phyloP scores from a whole-genome alignment of 495 filamentous ascomycete genomes.

The Talaromyces thailandensis region DNA sequence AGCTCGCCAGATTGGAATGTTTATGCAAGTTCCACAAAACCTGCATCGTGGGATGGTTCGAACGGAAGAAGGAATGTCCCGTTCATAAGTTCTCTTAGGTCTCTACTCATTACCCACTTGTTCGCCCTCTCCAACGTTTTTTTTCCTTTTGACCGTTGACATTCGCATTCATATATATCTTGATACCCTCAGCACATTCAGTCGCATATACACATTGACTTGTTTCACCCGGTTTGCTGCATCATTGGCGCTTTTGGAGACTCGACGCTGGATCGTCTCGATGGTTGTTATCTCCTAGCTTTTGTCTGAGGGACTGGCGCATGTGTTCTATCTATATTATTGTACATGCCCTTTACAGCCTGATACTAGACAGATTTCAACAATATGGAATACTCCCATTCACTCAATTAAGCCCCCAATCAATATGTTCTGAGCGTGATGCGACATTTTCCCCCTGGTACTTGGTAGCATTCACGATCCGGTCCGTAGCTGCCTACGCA shows the following conservation, averaged over 20 bases:
- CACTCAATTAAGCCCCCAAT: neutral
- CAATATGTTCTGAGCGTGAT: neutral
- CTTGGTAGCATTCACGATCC: neutral
- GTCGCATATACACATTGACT: neutral
- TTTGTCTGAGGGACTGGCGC: neutral
- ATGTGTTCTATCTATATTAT: neutral
- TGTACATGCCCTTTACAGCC: neutral
- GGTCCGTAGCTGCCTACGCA: neutral
- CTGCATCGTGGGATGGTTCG: constrained; percentile 53
- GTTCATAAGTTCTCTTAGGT: constrained; percentile 38
- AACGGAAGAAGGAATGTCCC: constrained; percentile 44
- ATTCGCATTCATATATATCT: neutral
- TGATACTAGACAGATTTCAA: neutral
- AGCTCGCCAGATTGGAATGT: constrained; percentile 82
- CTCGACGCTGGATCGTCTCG: neutral
- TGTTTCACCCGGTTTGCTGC: neutral
- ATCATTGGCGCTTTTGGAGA: neutral
- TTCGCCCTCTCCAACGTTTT: neutral
- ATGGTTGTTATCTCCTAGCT: neutral
- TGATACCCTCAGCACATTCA: constrained; percentile 5
- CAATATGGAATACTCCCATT: neutral
- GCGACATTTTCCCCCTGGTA: neutral
- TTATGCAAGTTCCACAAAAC: constrained; percentile 82
- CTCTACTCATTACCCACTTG: neutral
- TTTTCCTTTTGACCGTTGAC: neutral